phyloP scores from a whole-genome alignment of 805 yeast species.

The Wickerhamiella siamensis region DNA sequence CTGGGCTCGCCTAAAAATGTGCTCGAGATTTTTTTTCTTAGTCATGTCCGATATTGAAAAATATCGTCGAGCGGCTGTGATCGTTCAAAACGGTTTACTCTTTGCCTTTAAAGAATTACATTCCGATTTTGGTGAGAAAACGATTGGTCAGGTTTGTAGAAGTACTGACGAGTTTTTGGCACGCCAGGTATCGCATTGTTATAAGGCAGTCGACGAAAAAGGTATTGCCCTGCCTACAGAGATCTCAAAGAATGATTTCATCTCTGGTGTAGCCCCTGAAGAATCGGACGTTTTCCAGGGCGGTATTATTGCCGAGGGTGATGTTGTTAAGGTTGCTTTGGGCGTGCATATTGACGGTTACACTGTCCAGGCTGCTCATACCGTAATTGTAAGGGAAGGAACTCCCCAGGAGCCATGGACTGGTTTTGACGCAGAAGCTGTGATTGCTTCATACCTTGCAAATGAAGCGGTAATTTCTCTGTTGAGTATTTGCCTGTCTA shows the following conservation, averaged over 20 bases:
- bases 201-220: constrained; percentile 45
- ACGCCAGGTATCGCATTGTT: constrained; percentile 44
- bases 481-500: constrained; percentile 50
- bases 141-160: constrained; percentile 52
- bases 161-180: constrained; percentile 65
- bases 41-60: constrained; percentile 41
- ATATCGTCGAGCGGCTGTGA: constrained; percentile 79
- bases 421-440: constrained; percentile 78
- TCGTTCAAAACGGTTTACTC: constrained; percentile 66
- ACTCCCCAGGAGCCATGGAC: constrained; percentile 50
- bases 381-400: constrained; percentile 53
- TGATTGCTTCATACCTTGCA: constrained; percentile 80
- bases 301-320: constrained; percentile 54
- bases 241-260: constrained; percentile 68
- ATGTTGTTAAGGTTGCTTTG: constrained; percentile 65
- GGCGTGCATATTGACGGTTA: constrained; percentile 96
- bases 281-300: constrained; percentile 25
- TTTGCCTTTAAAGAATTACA: constrained; percentile 55
- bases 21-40: constrained; percentile 25
- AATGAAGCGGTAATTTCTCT: constrained; percentile 70
- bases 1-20: constrained; percentile 16
- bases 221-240: constrained; percentile 90
- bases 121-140: constrained; percentile 48
- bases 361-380: constrained; percentile 75
- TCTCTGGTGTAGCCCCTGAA: constrained; percentile 77